Base-by-base conservation (phyloP, 2,329 filamentous ascomycete genomes). In the Botrytis fragariae region DNA sequence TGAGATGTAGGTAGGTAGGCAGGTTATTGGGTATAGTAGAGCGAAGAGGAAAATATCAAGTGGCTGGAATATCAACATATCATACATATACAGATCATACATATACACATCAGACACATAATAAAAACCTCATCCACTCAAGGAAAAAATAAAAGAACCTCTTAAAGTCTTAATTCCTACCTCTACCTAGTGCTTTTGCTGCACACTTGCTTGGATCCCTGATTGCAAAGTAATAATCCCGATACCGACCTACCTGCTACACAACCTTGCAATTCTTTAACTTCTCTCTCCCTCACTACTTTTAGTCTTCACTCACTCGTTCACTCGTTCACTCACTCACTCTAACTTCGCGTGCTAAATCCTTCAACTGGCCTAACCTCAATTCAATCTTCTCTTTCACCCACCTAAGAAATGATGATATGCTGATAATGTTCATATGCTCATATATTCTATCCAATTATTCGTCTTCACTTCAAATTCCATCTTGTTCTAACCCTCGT, bases 371-470 rank as follows among this genome's bases (percentile, higher is more conserved):
- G 3, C 25, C 25, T 51, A 14, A 48, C 45, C 22, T 64, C n/a
- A 44, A 44, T 37, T 37, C 22, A 51, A 65, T 16, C 39, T 22
- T 45, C 29, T 63, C 57, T 51, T 60, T 37, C 69, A 62, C 44
- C 20, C 12, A 22, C 48, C 48, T 54, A 63, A 71, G 35, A 72
- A 68, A 67, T 39, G 73, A 71, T 75, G 37, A 76, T 77, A 75
- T 61, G 51, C 51, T 57, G n/a, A 69, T 54, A 54, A 54, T n/a
- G 48, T n/a, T 54, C 48, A 54, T 54, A 54, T n/a, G 48, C 48
- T 54, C 48, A 75, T 74, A 75, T 72, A 67, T 72, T 77, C 60
- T 59, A 72, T 74, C 75, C 69, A 74, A 74, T 74, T 61, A 71
- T 62, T 63, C 25, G n/a, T 57, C 51, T 57, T 61, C 59, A 32